phyloP scores from a whole-genome alignment of 1,284 basidiomycete genomes.

The Apiotrichum sp. region DNA sequence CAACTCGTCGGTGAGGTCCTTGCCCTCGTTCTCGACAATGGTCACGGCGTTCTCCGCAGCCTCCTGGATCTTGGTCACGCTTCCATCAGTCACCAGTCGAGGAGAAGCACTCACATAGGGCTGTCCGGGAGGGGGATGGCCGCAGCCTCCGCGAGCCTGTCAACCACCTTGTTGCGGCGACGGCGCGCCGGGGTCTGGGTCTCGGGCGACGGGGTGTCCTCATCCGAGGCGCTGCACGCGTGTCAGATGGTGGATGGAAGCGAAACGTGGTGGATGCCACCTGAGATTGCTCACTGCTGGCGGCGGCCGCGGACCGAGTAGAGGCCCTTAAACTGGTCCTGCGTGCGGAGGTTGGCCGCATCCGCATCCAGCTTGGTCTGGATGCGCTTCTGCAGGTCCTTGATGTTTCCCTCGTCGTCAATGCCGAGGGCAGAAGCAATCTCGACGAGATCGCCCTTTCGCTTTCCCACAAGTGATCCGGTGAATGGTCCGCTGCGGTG shows the following conservation, averaged over 20 bases:
- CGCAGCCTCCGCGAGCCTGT: slow-evolving; percentile 33
- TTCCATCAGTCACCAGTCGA: not conserved
- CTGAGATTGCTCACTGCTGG: not conserved
- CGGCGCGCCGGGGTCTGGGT: slow-evolving; percentile 19
- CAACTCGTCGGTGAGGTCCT: slow-evolving; percentile 11
- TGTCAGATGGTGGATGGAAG: not conserved
- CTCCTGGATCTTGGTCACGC: slow-evolving; percentile 5
- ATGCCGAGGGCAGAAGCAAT: slow-evolving; percentile 37
- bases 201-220: slow-evolving; percentile 23
- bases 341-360: slow-evolving; percentile 16
- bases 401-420: slow-evolving; percentile 14
- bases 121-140: slow-evolving; percentile 37
- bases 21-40: slow-evolving; percentile 16
- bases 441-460: slow-evolving; percentile 39
- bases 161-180: slow-evolving; percentile 28
- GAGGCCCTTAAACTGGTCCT: slow-evolving; percentile 39
- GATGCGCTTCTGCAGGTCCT: slow-evolving; percentile 32
- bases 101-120: slow-evolving; percentile 24
- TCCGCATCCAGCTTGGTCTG: slow-evolving; percentile 33
- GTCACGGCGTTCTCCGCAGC: slow-evolving; percentile 13
- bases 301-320: slow-evolving; percentile 17
- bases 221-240: not conserved
- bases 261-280: not conserved
- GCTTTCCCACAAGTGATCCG: slow-evolving; percentile 33
- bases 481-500: slow-evolving; percentile 16